Base-by-base conservation (phyloP, 1,284 basidiomycete species). In the Boletus semigastroideus region DNA sequence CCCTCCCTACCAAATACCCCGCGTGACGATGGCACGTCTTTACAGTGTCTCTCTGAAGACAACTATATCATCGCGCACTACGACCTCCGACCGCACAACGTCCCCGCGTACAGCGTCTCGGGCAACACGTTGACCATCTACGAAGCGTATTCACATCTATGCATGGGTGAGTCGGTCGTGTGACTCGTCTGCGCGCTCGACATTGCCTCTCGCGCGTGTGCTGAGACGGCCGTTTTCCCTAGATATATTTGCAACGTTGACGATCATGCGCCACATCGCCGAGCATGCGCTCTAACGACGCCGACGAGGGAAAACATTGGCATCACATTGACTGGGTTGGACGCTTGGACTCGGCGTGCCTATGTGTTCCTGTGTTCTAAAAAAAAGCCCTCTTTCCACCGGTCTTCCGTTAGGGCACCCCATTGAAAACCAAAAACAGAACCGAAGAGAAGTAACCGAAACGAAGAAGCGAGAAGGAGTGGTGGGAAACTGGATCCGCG, bases 111-210 rank as follows among this genome's bases (percentile, higher is more conserved):
- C 58, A 75, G 78, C 50, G 78, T 81, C 19, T 86, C 85, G 22
- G 86, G 86, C 20, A 83, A 86, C 63, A 80, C 77, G 19, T 63
- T 88, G 48, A 84, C 80, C 8, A 74, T 88, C 19, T 78, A 82
- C 55, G 82, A 87, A 55, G 67, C 75, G 8, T 86, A 75, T 59
- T 74, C 74, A 5, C 74, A 76, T 53, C 60, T 88, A 42, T 73
- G 80, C 19, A 64, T 80, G 40, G 86, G 86, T 85, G 59, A 58
- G 82, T 9, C 4, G 16, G 12, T 34, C 47, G 14, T 38, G 31
- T 33, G 33, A 13, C n/a, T 37, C 42, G 13, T 28, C 27, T 20
- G 8, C 33, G 3, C 25, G 25, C 1, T 25, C 5, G 25, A 25
- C 25, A 25, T 25, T 25, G 2, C 52, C 46, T 20, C 27, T 39